Evolutionary conservation across 768 basidiomycete genomes (phyloP), one percentile per base, ranked within the genome.

Genomic region (Boletus eberwhitei): DNA sequence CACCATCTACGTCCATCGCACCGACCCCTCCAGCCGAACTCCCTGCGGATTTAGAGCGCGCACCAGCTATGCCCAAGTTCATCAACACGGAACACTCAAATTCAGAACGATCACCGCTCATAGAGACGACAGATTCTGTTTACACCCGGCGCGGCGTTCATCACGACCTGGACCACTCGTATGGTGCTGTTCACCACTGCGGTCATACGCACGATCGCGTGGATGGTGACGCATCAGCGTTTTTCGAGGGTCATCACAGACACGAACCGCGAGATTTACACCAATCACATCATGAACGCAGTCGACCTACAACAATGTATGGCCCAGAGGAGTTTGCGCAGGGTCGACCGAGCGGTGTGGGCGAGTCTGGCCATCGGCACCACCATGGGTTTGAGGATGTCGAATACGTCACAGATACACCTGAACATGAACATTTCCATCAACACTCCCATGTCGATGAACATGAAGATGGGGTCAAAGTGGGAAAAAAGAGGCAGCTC

Each of bases 401-500:
- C 5, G 60, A 48, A 40, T 45, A 32, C 4, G 12, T n/a, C 32
- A 4, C 32, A 19, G 13, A 31, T 38, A 7, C 39, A 32, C 34
- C 22, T 14, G 62, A 34, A 9, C 26, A 50, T 43, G 26, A 49
- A 14, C 35, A 48, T 35, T 39, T 38, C 21, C 56, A 52, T 26
- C 53, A 47, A 2, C 40, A 50, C 6, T 14, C 40, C 22, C 45
- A 38, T n/a, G 4, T 2, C 4, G 29, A 44, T 32, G 49, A 48
- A 46, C 43, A 59, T 16, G 50, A 67, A 63, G 38, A 60, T 5
- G 64, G 67, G 14, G 65, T 70, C 0, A 69, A 56, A 39, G 64
- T 85, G 9, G 82, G 83, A 8, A 75, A 83, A 52, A 75, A 78
- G 63, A 72, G 86, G 53, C 88, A 90, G 62, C 74, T 93, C 40